Evolutionary conservation across 345 rosid genomes (phyloP).

Genomic region (Gossypium longicalyx): DNA sequence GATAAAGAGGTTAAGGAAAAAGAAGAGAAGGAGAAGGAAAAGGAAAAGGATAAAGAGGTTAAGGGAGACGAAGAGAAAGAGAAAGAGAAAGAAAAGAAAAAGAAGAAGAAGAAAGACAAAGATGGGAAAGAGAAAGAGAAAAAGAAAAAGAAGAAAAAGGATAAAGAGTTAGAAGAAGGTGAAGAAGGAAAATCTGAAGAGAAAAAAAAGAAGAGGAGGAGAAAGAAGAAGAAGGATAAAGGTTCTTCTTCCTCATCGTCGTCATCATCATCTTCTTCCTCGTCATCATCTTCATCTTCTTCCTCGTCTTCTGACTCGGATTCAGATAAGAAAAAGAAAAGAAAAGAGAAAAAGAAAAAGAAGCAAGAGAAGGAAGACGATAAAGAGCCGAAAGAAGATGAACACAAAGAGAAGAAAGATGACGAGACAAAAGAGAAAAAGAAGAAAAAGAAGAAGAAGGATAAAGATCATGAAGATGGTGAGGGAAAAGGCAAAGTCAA

Average conservation of each 20-base stretch:
- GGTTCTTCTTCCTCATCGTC: neutral
- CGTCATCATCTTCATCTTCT: neutral
- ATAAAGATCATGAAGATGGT: neutral
- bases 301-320: neutral
- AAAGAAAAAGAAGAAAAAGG: neutral
- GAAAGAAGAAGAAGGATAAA: neutral
- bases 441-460: neutral
- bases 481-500: constrained; percentile 40
- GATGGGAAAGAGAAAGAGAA: neutral
- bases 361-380: neutral
- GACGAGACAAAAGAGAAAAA: neutral
- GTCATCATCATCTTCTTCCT: neutral
- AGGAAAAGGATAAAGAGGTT: neutral
- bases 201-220: neutral
- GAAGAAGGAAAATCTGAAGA: neutral
- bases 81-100: neutral
- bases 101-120: neutral
- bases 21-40: neutral
- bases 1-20: neutral
- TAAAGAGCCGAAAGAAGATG: neutral
- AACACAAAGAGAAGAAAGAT: constrained; percentile 1
- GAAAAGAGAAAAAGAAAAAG: neutral
- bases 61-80: neutral
- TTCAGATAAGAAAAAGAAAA: neutral
- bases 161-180: neutral